Evolutionary conservation across 257 asterid genomes (phyloP).

Genomic region (Scutellaria barbata): DNA sequence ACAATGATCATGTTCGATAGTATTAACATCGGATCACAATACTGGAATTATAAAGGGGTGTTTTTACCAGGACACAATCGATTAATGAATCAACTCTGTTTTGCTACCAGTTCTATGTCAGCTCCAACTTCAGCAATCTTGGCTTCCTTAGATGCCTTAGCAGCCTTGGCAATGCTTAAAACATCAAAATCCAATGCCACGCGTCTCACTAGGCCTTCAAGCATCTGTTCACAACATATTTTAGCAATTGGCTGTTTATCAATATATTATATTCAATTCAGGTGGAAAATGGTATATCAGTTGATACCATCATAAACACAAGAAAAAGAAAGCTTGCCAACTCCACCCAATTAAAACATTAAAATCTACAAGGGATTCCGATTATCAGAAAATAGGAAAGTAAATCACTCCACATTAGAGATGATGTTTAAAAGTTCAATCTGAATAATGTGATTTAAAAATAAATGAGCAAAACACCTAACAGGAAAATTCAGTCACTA

Average conservation of each 20-base stretch:
- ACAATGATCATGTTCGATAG: background rate
- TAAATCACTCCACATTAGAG: too few relatives aligned
- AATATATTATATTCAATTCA: background rate
- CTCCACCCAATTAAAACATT: background rate
- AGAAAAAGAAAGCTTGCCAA: background rate
- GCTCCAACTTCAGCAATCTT: slow-evolving; percentile 93
- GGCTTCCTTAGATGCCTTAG: slow-evolving; percentile 73
- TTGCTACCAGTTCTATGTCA: slow-evolving; percentile 74
- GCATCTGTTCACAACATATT: slow-evolving; percentile 60
- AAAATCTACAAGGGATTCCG: too few relatives aligned
- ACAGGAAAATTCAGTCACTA: background rate
- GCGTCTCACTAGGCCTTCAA: slow-evolving; percentile 75
- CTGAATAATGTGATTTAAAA: background rate
- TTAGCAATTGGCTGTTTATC: slow-evolving; percentile 5
- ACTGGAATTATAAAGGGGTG: slow-evolving; percentile 7
- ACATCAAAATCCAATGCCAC: slow-evolving; percentile 92
- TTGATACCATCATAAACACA: background rate
- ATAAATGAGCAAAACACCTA: background rate
- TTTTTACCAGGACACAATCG: slow-evolving; percentile 35
- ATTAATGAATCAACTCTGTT: slow-evolving; percentile 48
- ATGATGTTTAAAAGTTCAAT: too few relatives aligned
- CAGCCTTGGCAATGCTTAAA: slow-evolving; percentile 67
- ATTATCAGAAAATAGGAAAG: too few relatives aligned
- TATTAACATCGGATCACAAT: background rate
- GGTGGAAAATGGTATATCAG: background rate